Conservation (phyloP, 1,284 basidiomycete species). For the Ganoderma sinense region DNA sequence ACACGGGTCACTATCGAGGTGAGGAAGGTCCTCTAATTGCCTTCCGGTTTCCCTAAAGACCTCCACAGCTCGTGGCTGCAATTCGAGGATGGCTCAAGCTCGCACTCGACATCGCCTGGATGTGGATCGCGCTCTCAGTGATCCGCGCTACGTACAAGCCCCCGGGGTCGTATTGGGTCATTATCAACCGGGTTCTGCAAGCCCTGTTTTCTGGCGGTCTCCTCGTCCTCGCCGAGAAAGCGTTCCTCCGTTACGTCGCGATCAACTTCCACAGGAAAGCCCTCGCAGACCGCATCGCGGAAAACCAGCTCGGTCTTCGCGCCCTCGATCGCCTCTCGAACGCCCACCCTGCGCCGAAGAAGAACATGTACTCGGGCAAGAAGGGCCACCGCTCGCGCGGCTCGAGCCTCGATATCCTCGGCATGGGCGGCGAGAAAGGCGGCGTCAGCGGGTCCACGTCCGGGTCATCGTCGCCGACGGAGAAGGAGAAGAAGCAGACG, state of each 20-base stretch:
- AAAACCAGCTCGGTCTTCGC: conserved; percentile 73
- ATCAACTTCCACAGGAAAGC: conserved; percentile 81
- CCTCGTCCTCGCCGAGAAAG: conserved; percentile 73
- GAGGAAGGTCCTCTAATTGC: conserved; percentile 22
- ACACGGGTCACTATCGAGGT: conserved; percentile 74
- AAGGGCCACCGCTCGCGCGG: conserved; percentile 46
- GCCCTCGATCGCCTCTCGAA: conserved; percentile 76
- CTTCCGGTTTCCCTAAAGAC: neutral
- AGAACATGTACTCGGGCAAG: conserved; percentile 39
- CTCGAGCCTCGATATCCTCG: conserved; percentile 31
- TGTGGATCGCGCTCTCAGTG: conserved; percentile 74
- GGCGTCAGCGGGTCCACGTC: conserved; percentile 26
- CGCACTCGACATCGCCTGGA: conserved; percentile 68
- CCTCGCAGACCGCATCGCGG: conserved; percentile 72
- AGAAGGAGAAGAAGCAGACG: conserved; percentile 30
- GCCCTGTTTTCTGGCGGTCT: conserved; percentile 70
- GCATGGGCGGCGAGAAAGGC: conserved; percentile 39
- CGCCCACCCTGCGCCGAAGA: conserved; percentile 53
- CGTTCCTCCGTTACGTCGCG: conserved; percentile 77
- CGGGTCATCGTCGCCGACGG: conserved; percentile 22
- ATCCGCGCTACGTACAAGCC: conserved; percentile 65
- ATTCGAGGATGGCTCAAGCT: conserved; percentile 77
- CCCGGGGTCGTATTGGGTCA: conserved; percentile 69
- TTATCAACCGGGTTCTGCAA: conserved; percentile 58
- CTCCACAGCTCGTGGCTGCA: conserved; percentile 66